Evolutionary conservation across 768 basidiomycete species (phyloP), one percentile per base, ranked within the genome.

Genomic region (Neoboletus magnificus): DNA sequence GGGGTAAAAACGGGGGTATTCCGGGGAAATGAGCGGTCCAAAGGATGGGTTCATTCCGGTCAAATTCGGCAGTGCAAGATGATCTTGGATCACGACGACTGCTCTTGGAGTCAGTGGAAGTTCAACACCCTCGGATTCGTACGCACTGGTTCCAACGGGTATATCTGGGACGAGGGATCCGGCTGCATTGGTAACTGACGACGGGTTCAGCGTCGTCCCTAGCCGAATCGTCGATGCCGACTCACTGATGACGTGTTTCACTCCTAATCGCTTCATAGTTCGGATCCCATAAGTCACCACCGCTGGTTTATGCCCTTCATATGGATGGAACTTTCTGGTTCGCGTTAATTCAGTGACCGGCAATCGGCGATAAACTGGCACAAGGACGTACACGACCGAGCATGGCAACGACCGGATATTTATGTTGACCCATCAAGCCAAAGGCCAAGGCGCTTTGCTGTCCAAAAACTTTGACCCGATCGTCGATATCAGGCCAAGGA

Each of bases 1-100:
- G 3, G 93, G 89, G 30, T 93, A 77, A 74, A 96, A 95, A 18
- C 93, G 87, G 13, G 83, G 79, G 52, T 86, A 76, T 41, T 79
- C 68, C 1, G 79, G 75, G 1, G 84, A 83, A 7, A 77, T 77
- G 9, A 79, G 74, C 2, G 86, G 87, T 15, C 93, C 93, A 50
- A 92, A 81, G 3, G 93, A 78, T 4, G 93, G 85, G 64, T 93
- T 93, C 68, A 83, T 71, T 23, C 90, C 91, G 0, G 86, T 82
- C 36, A 93, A 63, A 57, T 85, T 87, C 3, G 91, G 91, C 25
- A 93, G 74, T 1, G 89, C 90, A 46, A 95, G 70, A 66, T 96
- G 93, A 71, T 94, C 93, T 32, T 86, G 86, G 18, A 96, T 75
- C 20, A 88, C 85, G 42, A 94, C 87, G 60, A 96, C 91, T 93